Base-by-base conservation (phyloP, 2,329 filamentous ascomycete species). In the Diaporthe citri region DNA sequence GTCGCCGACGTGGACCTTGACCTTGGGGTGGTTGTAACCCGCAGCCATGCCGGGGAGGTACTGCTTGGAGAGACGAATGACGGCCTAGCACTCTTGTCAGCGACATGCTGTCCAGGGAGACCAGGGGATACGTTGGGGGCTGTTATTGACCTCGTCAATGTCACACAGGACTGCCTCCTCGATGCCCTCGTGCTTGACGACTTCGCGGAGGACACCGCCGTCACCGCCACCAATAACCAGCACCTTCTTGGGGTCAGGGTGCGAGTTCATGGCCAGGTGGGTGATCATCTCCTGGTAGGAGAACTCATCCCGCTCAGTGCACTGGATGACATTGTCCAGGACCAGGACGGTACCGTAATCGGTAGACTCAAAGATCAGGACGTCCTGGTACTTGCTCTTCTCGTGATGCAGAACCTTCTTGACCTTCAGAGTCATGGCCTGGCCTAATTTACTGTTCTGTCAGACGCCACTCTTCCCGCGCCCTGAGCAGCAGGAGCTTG, bases 201-300 rank as follows among this genome's bases (percentile, higher is more conserved):
- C 93, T 91, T 99, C 97, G 81, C 97, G 95, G 81, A 99, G 93
- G 78, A 99, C 97, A 87, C 97, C 97, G 76, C 97, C 97, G 84
- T 99, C 97, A 84, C 97, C 97, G 82, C 97, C 97, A 79, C 97
- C 97, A 82, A 99, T 98, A 85, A 99, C 97, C 75, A 99, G 93
- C 72, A 99, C 97, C 87, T 96, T 97, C 92, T 98, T 97, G 83
- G 97, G 97, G 90, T 97, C 93, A 80, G 97, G 97, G 91, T 99
- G 97, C 72, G 96, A 95, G 91, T 97, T 97, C 93, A 99, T 95
- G 87, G 95, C 97, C 80, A 99, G 91, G 88, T 99, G 95, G 80
- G 96, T 96, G 87, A 99, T 99, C 97, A 99, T 99, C 91, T 99
- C 97, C 90, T 99, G 97, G 92, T 98, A 98, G 81, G 96, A 95